Conservation (phyloP, 345 rosid species). For the Arabidopsis thaliana region TAIR10.1 NC_003076.8:22490001-22490500, state of each 20-base stretch:
- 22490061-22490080: slow-evolving; percentile 52
- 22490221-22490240: slow-evolving; percentile 43
- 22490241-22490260: slow-evolving; percentile 37
- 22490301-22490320: slow-evolving; percentile 66
- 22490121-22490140: slow-evolving; percentile 75
- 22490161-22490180: slow-evolving; percentile 61
- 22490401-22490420: slow-evolving; percentile 56
- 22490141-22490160: slow-evolving; percentile 73
- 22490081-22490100: slow-evolving; percentile 58
- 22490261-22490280: slow-evolving; percentile 62
- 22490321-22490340: slow-evolving; percentile 59
- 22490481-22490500: slow-evolving; percentile 88
- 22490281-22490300: slow-evolving; percentile 68
- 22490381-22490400: slow-evolving; percentile 69
- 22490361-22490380: slow-evolving; percentile 56
- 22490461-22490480: slow-evolving; percentile 66
- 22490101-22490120: slow-evolving; percentile 64
- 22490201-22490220: slow-evolving; percentile 12
- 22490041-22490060: slow-evolving; percentile 29
- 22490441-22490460: slow-evolving; percentile 48
- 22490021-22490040: slow-evolving; percentile 63
- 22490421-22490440: slow-evolving; percentile 60
- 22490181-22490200: slow-evolving; percentile 51
- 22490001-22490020: slow-evolving; percentile 89
- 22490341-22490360: slow-evolving; percentile 45